Conservation (phyloP, 1,284 basidiomycete genomes). For the Athelia sp. region DNA sequence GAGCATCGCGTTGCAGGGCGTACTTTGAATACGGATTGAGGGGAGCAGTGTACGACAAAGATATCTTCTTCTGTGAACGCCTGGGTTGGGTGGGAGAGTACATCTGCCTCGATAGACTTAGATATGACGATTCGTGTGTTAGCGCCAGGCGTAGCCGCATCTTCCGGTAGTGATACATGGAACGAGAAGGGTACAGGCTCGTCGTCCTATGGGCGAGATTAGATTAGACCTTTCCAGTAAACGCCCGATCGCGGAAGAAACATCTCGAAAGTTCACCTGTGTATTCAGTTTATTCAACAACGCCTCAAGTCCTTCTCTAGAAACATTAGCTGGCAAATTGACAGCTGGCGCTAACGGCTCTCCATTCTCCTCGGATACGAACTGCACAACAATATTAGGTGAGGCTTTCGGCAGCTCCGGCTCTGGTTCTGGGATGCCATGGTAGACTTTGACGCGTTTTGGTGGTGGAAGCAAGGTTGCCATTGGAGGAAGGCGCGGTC, state of each 20-base stretch:
- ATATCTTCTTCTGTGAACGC: slow-evolving; percentile 84
- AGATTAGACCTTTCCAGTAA: background rate
- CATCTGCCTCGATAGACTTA: slow-evolving; percentile 76
- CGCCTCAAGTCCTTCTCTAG: slow-evolving; percentile 79
- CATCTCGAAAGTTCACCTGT: slow-evolving; percentile 43
- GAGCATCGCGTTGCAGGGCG: slow-evolving; percentile 91
- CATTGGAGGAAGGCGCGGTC: slow-evolving; percentile 41
- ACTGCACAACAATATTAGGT: slow-evolving; percentile 82
- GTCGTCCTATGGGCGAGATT: slow-evolving; percentile 49
- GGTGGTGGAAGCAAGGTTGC: slow-evolving; percentile 80
- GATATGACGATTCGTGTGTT: slow-evolving; percentile 76
- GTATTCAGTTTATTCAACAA: slow-evolving; percentile 81
- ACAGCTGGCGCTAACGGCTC: slow-evolving; percentile 79
- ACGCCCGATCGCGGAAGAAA: background rate
- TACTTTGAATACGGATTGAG: slow-evolving; percentile 95
- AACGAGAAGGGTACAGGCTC: slow-evolving; percentile 90
- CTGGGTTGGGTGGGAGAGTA: slow-evolving; percentile 66
- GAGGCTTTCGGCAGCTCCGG: slow-evolving; percentile 51
- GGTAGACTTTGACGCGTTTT: slow-evolving; percentile 78
- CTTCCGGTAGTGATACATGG: slow-evolving; percentile 68
- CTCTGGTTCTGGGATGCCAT: slow-evolving; percentile 64
- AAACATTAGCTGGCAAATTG: slow-evolving; percentile 82
- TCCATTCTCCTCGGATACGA: slow-evolving; percentile 84
- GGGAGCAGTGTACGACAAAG: slow-evolving; percentile 83
- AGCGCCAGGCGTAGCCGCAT: slow-evolving; percentile 46